Conservation (phyloP, 768 basidiomycete species). For the Lentinula sp. region DNA sequence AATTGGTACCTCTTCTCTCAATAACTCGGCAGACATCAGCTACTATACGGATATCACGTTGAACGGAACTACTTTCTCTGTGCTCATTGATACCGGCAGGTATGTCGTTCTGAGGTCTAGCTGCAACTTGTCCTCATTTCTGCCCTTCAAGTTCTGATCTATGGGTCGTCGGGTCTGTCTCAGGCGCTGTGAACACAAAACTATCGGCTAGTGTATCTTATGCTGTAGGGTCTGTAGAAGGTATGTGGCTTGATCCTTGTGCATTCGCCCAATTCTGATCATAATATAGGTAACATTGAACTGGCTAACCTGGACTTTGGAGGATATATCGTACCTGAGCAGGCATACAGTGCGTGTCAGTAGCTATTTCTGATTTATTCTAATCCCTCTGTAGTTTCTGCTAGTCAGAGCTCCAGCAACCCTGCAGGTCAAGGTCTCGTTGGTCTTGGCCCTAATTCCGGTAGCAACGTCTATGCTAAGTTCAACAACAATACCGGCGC, state of each 20-base stretch:
- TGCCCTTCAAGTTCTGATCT: conserved; percentile 48
- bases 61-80: conserved; percentile 26
- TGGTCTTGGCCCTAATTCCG: conserved; percentile 61
- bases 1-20: conserved; percentile 14
- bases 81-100: conserved; percentile 44
- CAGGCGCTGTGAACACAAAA: conserved; percentile 30
- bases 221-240: conserved; percentile 46
- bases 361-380: background rate
- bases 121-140: background rate
- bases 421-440: conserved; percentile 28
- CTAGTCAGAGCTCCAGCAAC: conserved; percentile 24
- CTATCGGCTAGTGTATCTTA: conserved; percentile 38
- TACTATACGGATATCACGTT: conserved; percentile 34
- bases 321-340: conserved; percentile 36
- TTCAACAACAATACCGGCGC: conserved; percentile 32
- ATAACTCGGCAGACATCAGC: conserved; percentile 31
- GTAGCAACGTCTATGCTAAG: conserved; percentile 37
- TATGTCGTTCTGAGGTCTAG: background rate
- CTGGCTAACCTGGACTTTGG: conserved; percentile 37
- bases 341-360: conserved; percentile 39
- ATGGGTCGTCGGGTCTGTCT: conserved; percentile 46
- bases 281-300: conserved; percentile 35
- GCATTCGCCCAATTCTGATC: background rate
- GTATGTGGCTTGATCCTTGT: conserved; percentile 21
- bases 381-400: conserved; percentile 28